These are phyloP conservation scores for Debaryomycetaceae sp. DNA, from an alignment of 1,139 yeast genomes.

Conservation along the genomic window DNA sequence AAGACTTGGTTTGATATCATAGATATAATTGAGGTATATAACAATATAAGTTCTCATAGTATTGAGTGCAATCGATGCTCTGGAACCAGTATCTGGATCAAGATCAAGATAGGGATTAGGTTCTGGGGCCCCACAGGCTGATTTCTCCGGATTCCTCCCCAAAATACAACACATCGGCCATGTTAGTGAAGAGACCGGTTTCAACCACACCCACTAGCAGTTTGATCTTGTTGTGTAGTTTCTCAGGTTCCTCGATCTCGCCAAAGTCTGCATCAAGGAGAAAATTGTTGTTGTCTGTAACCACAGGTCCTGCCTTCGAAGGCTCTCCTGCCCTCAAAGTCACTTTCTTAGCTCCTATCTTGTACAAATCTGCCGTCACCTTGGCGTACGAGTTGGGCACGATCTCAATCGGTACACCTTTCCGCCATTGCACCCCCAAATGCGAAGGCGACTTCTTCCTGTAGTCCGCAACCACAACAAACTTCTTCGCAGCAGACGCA, in stretches of 20 bases:
- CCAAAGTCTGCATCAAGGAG: conserved; percentile 95
- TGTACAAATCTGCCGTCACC: conserved; percentile 59
- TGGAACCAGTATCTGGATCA: too few species aligned
- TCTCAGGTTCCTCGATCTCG: conserved; percentile 56
- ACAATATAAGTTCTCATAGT: not conserved
- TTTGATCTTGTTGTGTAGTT: conserved; percentile 66
- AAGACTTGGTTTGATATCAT: not conserved
- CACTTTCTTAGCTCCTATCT: conserved; percentile 65
- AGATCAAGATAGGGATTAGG: too few species aligned
- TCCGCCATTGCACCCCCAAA: conserved; percentile 79
- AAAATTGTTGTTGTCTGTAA: conserved; percentile 94
- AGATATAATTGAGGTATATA: not conserved
- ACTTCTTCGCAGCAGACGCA: conserved; percentile 72
- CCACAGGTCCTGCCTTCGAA: conserved; percentile 97
- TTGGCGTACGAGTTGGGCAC: conserved; percentile 86
- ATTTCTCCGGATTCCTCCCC: conserved; percentile 80
- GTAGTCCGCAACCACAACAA: conserved; percentile 89
- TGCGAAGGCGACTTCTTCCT: conserved; percentile 66
- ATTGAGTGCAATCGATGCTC: too few species aligned
- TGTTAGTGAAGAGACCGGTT: conserved; percentile 77
- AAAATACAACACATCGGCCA: conserved; percentile 80
- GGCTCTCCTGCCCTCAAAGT: conserved; percentile 80
- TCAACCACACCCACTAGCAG: conserved; percentile 91
- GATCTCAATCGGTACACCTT: conserved; percentile 94
- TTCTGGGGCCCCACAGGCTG: conserved; percentile 11